Evolutionary conservation across 1,284 basidiomycete genomes (phyloP).

Genomic region (Ceratobasidium theobromae): DNA sequence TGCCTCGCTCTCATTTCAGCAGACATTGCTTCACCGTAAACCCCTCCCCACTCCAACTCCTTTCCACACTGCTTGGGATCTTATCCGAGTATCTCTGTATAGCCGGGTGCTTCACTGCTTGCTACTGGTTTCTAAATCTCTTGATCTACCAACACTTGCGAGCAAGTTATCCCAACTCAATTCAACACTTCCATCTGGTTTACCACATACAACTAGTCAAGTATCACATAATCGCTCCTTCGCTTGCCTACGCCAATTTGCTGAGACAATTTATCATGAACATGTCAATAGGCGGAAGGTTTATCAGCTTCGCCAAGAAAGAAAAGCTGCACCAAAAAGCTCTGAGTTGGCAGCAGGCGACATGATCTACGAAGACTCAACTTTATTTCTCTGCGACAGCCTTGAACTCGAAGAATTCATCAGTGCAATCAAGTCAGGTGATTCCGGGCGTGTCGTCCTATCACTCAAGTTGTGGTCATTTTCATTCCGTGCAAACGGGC

Average conservation of each 20-base stretch:
- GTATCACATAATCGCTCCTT: too few species aligned
- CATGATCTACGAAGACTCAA: conserved; percentile 46
- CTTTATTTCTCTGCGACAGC: conserved; percentile 46
- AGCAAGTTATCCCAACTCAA: conserved; percentile 34
- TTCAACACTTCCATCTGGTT: too few species aligned
- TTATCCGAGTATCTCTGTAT: conserved; percentile 46
- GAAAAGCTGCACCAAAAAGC: conserved; percentile 17
- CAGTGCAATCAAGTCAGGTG: conserved; percentile 45
- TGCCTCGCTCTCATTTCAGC: conserved; percentile 43
- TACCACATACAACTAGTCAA: too few species aligned
- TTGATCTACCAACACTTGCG: conserved; percentile 39
- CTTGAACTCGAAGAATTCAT: conserved; percentile 44
- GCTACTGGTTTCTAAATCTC: conserved; percentile 39
- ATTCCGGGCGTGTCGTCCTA: conserved; percentile 44
- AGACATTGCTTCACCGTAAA: conserved; percentile 41
- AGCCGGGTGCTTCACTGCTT: conserved; percentile 45
- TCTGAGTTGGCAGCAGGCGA: conserved; percentile 38
- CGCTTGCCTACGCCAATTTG: conserved; percentile 31
- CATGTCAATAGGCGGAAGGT: neutral
- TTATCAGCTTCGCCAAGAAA: conserved; percentile 3
- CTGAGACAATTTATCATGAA: conserved; percentile 33
- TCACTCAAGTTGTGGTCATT: conserved; percentile 44
- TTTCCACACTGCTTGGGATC: conserved; percentile 44
- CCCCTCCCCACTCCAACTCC: conserved; percentile 45
- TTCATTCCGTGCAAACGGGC: conserved; percentile 44